These are phyloP conservation scores for Hyaloscypha finlandica DNA, from an alignment of 495 filamentous ascomycete species.

Conservation along the genomic window DNA sequence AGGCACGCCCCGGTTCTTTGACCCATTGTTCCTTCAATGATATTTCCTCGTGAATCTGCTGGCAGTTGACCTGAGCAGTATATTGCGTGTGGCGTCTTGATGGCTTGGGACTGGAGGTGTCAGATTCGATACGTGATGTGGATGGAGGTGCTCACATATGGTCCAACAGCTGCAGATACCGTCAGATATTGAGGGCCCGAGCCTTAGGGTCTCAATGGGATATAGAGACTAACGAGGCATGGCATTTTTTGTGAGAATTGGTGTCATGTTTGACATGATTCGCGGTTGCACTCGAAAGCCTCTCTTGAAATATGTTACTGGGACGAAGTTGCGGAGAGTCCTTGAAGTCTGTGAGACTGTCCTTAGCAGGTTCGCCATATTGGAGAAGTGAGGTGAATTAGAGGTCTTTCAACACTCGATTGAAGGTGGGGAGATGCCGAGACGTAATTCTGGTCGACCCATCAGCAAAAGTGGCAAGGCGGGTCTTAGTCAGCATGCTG, in stretches of 20 bases:
- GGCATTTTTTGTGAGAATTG: constrained; percentile 54
- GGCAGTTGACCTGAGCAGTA: constrained; percentile 96
- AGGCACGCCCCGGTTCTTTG: constrained; percentile 76
- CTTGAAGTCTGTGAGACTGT: constrained; percentile 11
- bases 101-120: constrained; percentile 74
- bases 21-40: constrained; percentile 74
- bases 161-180: constrained; percentile 48
- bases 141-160: constrained; percentile 47
- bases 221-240: constrained; percentile 46
- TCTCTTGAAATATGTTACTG: constrained; percentile 8
- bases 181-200: constrained; percentile 22
- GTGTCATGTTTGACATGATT: constrained; percentile 46
- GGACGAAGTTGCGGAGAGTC: constrained; percentile 14
- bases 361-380: constrained; percentile 3
- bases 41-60: constrained; percentile 70
- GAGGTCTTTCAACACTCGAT: background rate
- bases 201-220: background rate
- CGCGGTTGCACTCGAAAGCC: constrained; percentile 26
- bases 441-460: no score
- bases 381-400: background rate
- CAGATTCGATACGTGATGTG: constrained; percentile 3
- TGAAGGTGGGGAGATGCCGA: no score
- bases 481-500: background rate
- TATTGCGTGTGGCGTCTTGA: constrained; percentile 78
- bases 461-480: no score